Conservation (phyloP, 2,329 filamentous ascomycete genomes). For the Fusarium beomiforme region DNA sequence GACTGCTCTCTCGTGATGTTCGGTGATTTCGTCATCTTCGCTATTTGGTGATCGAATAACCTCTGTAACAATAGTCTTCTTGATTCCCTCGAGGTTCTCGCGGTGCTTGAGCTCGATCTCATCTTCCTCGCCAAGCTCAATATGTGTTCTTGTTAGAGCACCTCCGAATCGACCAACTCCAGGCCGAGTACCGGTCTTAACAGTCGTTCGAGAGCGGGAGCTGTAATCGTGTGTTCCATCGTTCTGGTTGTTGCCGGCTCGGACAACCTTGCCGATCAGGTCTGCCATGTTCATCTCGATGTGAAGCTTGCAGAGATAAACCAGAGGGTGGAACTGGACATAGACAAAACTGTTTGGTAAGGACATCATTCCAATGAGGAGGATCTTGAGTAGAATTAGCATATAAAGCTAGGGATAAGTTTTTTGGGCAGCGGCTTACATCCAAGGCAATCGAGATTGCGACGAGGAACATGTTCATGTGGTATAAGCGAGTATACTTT, state of each 20-base stretch:
- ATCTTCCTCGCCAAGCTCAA: slow-evolving; percentile 44
- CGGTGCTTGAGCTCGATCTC: slow-evolving; percentile 40
- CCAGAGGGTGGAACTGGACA: slow-evolving; percentile 37
- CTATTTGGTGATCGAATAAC: slow-evolving; percentile 22
- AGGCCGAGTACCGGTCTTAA: slow-evolving; percentile 18
- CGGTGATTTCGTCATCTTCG: slow-evolving; percentile 32
- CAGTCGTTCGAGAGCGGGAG: slow-evolving; percentile 32
- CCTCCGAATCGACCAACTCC: slow-evolving; percentile 28
- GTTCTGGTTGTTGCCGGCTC: slow-evolving; percentile 23
- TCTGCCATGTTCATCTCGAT: slow-evolving; percentile 42
- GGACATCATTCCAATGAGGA: slow-evolving; percentile 39
- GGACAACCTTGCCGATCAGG: slow-evolving; percentile 38
- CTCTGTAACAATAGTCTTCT: slow-evolving; percentile 38
- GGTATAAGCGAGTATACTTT: slow-evolving; percentile 59
- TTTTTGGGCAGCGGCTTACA: slow-evolving; percentile 5
- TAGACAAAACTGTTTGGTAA: slow-evolving; percentile 38
- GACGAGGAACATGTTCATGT: slow-evolving; percentile 45
- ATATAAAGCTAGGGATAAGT: background rate
- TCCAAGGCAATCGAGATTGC: slow-evolving; percentile 41
- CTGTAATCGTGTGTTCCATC: slow-evolving; percentile 31
- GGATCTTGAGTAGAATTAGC: slow-evolving; percentile 16
- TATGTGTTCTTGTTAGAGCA: slow-evolving; percentile 31
- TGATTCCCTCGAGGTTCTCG: slow-evolving; percentile 36
- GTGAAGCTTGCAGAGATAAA: slow-evolving; percentile 38
- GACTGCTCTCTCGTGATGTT: slow-evolving; percentile 42